Evolutionary conservation across 2,329 filamentous ascomycete genomes (phyloP), one percentile per base, ranked within the genome.

Genomic region (Fusarium guadeloupense): DNA sequence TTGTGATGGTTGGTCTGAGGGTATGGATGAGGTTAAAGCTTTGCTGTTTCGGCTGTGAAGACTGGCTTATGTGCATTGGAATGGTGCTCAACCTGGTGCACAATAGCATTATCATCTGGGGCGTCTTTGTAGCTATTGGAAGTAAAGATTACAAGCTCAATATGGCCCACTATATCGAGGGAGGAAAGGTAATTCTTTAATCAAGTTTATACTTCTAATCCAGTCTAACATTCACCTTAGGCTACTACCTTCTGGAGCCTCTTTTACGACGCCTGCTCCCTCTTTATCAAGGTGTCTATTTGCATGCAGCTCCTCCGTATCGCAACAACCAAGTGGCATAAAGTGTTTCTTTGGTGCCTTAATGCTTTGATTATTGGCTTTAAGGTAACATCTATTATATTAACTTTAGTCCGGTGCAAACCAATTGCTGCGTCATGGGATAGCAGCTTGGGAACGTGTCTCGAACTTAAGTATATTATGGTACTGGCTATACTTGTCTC

Each of bases 41-140:
- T 9, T 21, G 35, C 6, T 31, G 17, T 4, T 53, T 59, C 4
- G 56, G 47, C 4, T 30, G 34, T 9, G 47, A 59, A 2, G 56
- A 59, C 21, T 58, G 56, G 38, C 47, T 59, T 2, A 53, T 59
- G 54, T 47, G 33, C 2, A 21, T 59, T 10, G 56, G 53, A 5
- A 45, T 39, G n/a, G 37, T 57, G 28, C 19, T 59, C 23, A 59
- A 47, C 19, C 23, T 58, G 56, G 41, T 40, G 1, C 56, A 58
- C 5, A 58, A 59, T 21, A 41, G 20, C 5, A 33, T 60, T 6
- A 28, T 59, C 9, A 41, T 59, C n/a, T 59, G 54, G 42, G 38
- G 47, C 8, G 14, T 34, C 2, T 35, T 48, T 8, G 45, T 38
- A 1, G 47, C 54, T 0, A 35, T 60, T 4, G 54, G 57, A 6